These are phyloP conservation scores for Musa balbisiana DNA, from an alignment of 202 grass and related monocot genomes.

Conservation along the genomic window DNA sequence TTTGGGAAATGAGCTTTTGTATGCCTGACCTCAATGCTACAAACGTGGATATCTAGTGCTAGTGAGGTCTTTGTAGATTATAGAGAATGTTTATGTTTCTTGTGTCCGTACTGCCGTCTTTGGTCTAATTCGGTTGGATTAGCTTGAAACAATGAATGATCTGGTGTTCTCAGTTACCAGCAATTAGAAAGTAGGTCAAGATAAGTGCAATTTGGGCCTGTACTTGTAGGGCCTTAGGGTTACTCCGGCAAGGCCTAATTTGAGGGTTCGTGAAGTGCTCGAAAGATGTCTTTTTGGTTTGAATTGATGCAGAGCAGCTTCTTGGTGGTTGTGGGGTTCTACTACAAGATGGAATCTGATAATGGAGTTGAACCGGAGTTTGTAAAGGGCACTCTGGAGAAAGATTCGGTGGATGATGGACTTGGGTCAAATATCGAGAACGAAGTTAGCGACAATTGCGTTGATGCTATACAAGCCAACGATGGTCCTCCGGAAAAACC, in stretches of 20 bases:
- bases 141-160: background rate
- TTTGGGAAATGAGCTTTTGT: background rate
- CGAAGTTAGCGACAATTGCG: conserved; percentile 10
- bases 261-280: background rate
- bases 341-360: conserved; percentile 23
- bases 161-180: background rate
- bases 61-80: background rate
- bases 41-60: background rate
- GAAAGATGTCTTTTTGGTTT: background rate
- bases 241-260: background rate
- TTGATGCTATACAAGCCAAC: conserved; percentile 20
- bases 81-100: background rate
- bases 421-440: conserved; percentile 5
- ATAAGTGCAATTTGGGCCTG: background rate
- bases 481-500: background rate
- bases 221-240: background rate
- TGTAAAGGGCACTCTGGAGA: conserved; percentile 15
- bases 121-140: background rate
- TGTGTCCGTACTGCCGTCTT: too few species aligned
- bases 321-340: conserved; percentile 5
- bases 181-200: background rate
- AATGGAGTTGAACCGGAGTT: conserved; percentile 22
- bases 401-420: conserved; percentile 19
- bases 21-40: background rate
- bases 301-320: conserved; percentile 19